Percentiles rank a stretch among this genome's conserved stretches.
Conservation (phyloP, 345 rosid species). For the Crucihimalaya himalaica region DNA sequence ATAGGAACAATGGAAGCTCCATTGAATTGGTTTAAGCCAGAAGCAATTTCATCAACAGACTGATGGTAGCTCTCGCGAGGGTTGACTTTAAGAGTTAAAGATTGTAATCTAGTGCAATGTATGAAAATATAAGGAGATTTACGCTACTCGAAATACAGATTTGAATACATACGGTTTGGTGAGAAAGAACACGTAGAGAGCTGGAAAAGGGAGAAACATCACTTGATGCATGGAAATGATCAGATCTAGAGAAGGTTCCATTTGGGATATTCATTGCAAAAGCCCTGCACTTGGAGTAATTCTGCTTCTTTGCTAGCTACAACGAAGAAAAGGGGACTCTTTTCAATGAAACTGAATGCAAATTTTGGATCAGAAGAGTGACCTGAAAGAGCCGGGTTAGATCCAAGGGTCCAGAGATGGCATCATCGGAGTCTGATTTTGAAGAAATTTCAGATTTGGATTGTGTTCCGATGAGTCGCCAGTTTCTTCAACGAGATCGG, state of each 20-base stretch:
- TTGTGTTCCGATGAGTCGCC: too few relatives aligned
- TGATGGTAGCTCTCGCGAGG: slow-evolving; percentile 31
- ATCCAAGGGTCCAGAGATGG: too few relatives aligned
- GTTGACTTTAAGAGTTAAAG: slow-evolving; percentile 50
- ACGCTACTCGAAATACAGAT: neutral
- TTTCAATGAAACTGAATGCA: too few relatives aligned
- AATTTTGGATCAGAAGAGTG: too few relatives aligned
- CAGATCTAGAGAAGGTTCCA: slow-evolving; percentile 44
- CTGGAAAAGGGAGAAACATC: slow-evolving; percentile 66
- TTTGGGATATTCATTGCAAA: slow-evolving; percentile 39
- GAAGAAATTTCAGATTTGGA: too few relatives aligned
- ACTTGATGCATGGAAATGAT: slow-evolving; percentile 42
- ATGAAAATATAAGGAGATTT: neutral
- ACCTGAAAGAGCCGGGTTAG: too few relatives aligned
- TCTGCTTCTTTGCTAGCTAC: slow-evolving; percentile 15
- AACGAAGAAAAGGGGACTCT: neutral
- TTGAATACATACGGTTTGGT: slow-evolving; percentile 53
- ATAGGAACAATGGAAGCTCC: too few relatives aligned
- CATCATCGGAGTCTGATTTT: too few relatives aligned
- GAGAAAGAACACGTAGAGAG: slow-evolving; percentile 69
- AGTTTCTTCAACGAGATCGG: too few relatives aligned
- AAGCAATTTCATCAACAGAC: slow-evolving; percentile 44
- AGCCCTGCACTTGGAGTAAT: slow-evolving; percentile 34
- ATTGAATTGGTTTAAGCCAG: slow-evolving; percentile 37
- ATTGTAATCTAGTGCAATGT: neutral